Evolutionary conservation across 352 stramenopile species (phyloP), one percentile per base, ranked within the genome.

Genomic region (Phytopythium helicoides): DNA sequence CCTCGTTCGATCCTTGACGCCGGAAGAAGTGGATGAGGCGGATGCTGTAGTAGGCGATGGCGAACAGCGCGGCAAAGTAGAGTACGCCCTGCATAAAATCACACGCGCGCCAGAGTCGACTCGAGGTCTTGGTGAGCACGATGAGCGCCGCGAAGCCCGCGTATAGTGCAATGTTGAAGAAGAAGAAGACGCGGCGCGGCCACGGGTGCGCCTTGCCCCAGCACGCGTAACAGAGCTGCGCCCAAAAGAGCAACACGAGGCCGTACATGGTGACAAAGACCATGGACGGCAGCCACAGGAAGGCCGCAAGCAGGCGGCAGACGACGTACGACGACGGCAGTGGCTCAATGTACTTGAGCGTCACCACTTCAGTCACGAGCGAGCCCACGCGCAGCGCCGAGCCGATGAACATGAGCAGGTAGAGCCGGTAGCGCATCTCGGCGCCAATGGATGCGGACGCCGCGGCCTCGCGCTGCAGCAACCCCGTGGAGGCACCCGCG

Each of bases 241-340:
- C 80, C 73, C 81, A 91, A 48, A 93, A 93, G 41, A 93, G 77
- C 61, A 93, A 66, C 63, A 93, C 78, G 26, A 93, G 76, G 10
- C 76, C 80, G 49, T 93, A 91, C 75, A 88, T 93, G 54, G 76
- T 86, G 58, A 91, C 69, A 46, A 91, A 93, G n/a, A 93, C 69
- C 62, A 93, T 81, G 52, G 75, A 76, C 23, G 83, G 83, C 16
- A 93, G 66, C 73, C 81, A 89, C 16, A 90, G 57, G 56, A 93
- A 86, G 35, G 90, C 54, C 33, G 67, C 64, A 26, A 86, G 63
- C 47, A 91, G 52, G 8, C 68, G 66, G 51, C 60, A 66, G 61
- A 76, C 73, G 22, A 84, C 50, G 19, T 70, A 81, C 6, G 68
- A 68, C 16, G 64, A 62, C 33, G 76, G 70, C n/a, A 76, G 60